Base-by-base conservation (phyloP, 768 basidiomycete species). In the Rhizopogon vulgaris region DNA sequence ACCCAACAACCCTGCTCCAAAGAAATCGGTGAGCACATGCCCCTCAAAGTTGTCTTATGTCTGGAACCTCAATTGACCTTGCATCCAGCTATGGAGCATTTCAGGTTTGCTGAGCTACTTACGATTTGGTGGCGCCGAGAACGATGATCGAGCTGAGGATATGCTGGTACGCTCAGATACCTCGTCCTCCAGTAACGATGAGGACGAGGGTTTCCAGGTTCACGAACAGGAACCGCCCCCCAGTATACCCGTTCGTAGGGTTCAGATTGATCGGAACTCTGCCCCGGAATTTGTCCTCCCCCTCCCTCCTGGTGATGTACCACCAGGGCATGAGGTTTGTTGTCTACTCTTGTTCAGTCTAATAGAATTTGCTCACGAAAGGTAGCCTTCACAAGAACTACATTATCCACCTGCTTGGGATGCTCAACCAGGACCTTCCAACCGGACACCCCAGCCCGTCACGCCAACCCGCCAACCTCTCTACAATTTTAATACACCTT, bases 41-140 rank as follows among this genome's bases (percentile, higher is more conserved):
- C 9, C 38, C 37, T 25, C 5, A 25, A 10, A 1, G 0, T 50
- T n/a, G 50, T 49, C 22, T 38, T 46, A 17, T 11, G 46, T 49
- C 56, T 9, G 43, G 4, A 45, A 32, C 43, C 9, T 45, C 14
- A 12, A 14, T 18, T 65, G 42, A 65, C 57, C 37, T 32, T 36
- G 10, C 38, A 50, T 41, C 1, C 4, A 25, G 72, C 59, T 65
- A 18, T 85, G 83, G 83, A 76, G 75, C 56, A 63, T 84, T 54
- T 69, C 76, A 2, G 72, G 72, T 12, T 58, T 84, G 10, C 61
- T 84, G 12, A 75, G 59, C 56, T 78, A 69, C 57, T 58, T 85
- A 22, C 82, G 81, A 12, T 67, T 71, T 41, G 63, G 68, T 38
- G 59, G 53, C 36, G 53, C 58, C 15, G 39, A 47, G 17, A 63